phyloP scores from a whole-genome alignment of 805 yeast genomes.

The Myxozyma geophila region DNA sequence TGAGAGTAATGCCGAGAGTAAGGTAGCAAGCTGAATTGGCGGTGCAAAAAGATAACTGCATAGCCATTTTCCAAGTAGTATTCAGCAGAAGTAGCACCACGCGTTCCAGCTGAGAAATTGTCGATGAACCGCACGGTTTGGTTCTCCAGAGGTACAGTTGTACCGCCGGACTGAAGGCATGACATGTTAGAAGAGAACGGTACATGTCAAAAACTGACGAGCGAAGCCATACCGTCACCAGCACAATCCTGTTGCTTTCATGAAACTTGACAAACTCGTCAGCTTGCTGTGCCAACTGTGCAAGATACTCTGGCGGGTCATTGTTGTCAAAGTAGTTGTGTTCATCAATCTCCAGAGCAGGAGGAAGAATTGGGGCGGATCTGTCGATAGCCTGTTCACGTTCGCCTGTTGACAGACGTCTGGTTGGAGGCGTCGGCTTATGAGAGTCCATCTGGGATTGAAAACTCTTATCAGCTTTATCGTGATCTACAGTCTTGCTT shows the following conservation, averaged over 20 bases:
- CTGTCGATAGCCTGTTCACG: constrained; percentile 73
- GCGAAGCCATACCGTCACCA: constrained; percentile 60
- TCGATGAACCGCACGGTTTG: constrained; percentile 97
- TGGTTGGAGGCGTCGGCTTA: constrained; percentile 21
- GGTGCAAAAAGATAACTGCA: constrained; percentile 88
- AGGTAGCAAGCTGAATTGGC: constrained; percentile 91
- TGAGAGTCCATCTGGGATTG: constrained; percentile 3
- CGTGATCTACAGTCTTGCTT: neutral
- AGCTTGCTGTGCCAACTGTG: constrained; percentile 62
- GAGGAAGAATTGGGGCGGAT: constrained; percentile 72
- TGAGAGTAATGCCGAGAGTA: constrained; percentile 87
- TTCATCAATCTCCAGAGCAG: constrained; percentile 72
- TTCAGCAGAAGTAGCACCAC: constrained; percentile 97
- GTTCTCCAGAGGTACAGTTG: constrained; percentile 95
- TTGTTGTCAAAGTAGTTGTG: constrained; percentile 74
- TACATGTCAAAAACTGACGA: neutral
- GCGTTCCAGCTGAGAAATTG: constrained; percentile 95
- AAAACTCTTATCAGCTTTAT: neutral
- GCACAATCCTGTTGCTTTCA: constrained; percentile 58
- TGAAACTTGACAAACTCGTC: constrained; percentile 66
- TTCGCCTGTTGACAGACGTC: constrained; percentile 34
- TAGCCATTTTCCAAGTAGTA: constrained; percentile 83
- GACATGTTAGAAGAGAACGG: neutral
- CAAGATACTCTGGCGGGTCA: constrained; percentile 73
- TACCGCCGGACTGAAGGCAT: constrained; percentile 73